phyloP scores from a whole-genome alignment of 179 eudicot genomes.

The Beta lomatogona region DNA sequence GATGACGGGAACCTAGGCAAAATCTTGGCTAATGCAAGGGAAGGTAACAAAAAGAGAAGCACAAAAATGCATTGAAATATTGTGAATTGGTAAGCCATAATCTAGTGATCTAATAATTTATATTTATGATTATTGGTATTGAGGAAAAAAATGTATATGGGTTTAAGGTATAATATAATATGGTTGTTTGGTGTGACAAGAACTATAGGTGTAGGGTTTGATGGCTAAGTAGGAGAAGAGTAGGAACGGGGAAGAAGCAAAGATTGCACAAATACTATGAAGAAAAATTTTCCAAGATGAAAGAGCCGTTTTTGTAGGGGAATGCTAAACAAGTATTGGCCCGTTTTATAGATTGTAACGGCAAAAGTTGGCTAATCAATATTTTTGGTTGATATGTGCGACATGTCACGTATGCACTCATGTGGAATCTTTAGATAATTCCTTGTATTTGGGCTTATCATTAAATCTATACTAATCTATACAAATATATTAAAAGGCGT shows the following conservation, averaged over 20 bases:
- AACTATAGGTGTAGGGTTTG: background rate
- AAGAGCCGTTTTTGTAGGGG: background rate
- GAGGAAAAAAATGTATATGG: too few relatives aligned
- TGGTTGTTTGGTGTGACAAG: slow-evolving; percentile 1
- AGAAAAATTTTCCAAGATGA: background rate
- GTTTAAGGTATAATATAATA: background rate
- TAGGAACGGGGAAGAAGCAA: background rate
- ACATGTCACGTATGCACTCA: background rate
- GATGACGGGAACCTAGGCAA: slow-evolving; percentile 52
- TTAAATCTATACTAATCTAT: too few relatives aligned
- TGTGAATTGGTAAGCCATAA: slow-evolving; percentile 23
- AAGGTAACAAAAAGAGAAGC: slow-evolving; percentile 1
- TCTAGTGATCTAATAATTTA: background rate
- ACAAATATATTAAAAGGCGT: too few relatives aligned
- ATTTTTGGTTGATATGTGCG: background rate
- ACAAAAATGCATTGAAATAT: slow-evolving; percentile 8
- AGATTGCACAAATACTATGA: background rate
- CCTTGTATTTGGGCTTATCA: too few relatives aligned
- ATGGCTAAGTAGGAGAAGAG: background rate
- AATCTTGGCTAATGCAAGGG: slow-evolving; percentile 34
- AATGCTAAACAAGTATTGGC: background rate
- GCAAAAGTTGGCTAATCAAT: background rate
- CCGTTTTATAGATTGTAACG: background rate
- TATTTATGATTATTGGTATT: background rate
- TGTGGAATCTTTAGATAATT: too few relatives aligned